Evolutionary conservation across 768 basidiomycete species (phyloP), one percentile per base, ranked within the genome.

Genomic region (Pleurotus djamor): DNA sequence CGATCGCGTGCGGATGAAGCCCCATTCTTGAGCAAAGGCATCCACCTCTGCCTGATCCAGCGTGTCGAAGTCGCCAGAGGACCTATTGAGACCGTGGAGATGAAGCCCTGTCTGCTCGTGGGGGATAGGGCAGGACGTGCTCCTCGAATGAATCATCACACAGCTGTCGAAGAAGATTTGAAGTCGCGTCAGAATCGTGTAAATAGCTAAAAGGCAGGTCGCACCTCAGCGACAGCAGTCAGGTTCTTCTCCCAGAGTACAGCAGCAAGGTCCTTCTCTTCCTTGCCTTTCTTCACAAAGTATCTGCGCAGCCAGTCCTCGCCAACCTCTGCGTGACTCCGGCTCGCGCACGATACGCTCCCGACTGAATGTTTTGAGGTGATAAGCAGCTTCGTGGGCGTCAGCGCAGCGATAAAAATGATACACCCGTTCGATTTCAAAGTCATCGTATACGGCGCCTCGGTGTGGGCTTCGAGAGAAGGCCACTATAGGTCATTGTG

Each of bases 121-220:
- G 79, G 0, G 92, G 76, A 68, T 94, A 96, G 0, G 85, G 77
- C 0, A 99, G 82, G 57, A 98, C 96, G 66, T 99, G 97, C 69
- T 98, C 96, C 66, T 99, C 96, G 70, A 97, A 98, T 0, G 82
- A 83, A 72, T 99, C 97, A 67, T 99, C 97, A 69, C 97, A 99
- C 5, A 99, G 87, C 96, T 98, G 65, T 0, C n/a, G 43, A 8
- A 35, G 32, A n/a, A 54, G 17, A 47, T 4, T 47, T 21, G n/a
- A 41, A 32, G 49, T 16, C 33, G 10, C 21, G 45, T 35, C 43
- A 7, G 47, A 5, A 51, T 37, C 12, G 21, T 4, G 12, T 9
- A 57, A 16, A 32, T 21, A 32, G 6, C 5, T 47, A n/a, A 57
- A 45, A 16, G 10, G 6, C n/a, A 50, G 17, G 21, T 28, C 83